phyloP scores from a whole-genome alignment of 352 stramenopile genomes.

The Aphanomyces stellatus region DNA sequence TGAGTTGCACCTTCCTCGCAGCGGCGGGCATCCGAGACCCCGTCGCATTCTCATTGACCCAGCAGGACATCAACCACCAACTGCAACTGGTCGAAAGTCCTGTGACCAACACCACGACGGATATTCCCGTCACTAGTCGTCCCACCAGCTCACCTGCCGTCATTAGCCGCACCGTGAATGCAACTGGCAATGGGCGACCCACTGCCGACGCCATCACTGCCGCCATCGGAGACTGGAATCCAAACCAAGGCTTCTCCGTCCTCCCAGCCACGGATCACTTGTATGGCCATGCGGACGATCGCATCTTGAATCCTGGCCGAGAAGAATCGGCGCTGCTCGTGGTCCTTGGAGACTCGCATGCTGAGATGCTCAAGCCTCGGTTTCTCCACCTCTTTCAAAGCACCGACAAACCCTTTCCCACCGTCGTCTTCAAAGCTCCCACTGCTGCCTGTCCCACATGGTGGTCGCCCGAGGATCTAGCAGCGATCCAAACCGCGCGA shows the following conservation, averaged over 20 bases:
- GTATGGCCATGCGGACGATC: not conserved
- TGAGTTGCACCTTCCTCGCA: not conserved
- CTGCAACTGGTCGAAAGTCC: too few relatives aligned
- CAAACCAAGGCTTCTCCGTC: not conserved
- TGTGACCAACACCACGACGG: not conserved
- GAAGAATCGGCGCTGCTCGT: not conserved
- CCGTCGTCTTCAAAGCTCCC: slow-evolving; percentile 12
- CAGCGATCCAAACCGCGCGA: not conserved
- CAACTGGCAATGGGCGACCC: too few relatives aligned
- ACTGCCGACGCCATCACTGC: too few relatives aligned
- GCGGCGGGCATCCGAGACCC: not conserved
- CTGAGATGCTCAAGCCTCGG: not conserved
- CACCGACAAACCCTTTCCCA: not conserved
- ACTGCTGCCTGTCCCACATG: not conserved
- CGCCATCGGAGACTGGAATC: slow-evolving; percentile 1
- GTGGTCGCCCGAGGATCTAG: not conserved
- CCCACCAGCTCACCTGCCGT: too few relatives aligned
- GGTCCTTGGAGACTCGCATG: slow-evolving; percentile 5
- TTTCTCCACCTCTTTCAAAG: not conserved
- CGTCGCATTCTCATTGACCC: slow-evolving; percentile 1
- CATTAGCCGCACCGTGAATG: too few relatives aligned
- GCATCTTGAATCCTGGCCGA: not conserved
- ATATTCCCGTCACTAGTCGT: too few relatives aligned
- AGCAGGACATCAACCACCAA: not conserved
- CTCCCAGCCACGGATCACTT: not conserved